These are phyloP conservation scores for Penicillium sp. DNA, from an alignment of 2,329 filamentous ascomycete genomes.

Conservation along the genomic window DNA sequence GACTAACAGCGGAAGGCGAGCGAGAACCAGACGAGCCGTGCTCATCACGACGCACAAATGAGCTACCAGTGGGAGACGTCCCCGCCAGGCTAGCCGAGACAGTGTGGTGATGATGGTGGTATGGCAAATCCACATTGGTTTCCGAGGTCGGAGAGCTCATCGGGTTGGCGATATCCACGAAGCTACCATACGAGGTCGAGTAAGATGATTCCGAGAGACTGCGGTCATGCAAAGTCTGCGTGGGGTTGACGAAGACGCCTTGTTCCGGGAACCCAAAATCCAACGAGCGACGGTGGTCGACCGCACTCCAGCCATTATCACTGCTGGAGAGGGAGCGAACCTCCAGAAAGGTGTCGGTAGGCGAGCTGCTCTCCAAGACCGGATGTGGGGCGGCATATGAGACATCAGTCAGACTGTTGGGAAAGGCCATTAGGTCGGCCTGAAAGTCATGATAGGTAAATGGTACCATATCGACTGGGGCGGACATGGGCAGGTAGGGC, in stretches of 20 bases:
- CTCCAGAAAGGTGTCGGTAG: conserved; percentile 75
- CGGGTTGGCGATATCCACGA: conserved; percentile 73
- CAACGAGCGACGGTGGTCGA: conserved; percentile 68
- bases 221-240: conserved; percentile 81
- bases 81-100: conserved; percentile 20
- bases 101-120: conserved; percentile 22
- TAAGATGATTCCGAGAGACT: conserved; percentile 80
- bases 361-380: conserved; percentile 55
- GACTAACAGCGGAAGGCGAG: conserved; percentile 54
- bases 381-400: conserved; percentile 37
- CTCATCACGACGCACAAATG: conserved; percentile 38
- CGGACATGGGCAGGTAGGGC: conserved; percentile 50
- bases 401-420: conserved; percentile 46
- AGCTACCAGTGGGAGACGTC: conserved; percentile 18
- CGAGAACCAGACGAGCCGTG: conserved; percentile 41
- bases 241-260: conserved; percentile 79
- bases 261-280: conserved; percentile 59
- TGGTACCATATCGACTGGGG: conserved; percentile 61
- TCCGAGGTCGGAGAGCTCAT: conserved; percentile 82
- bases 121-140: conserved; percentile 57
- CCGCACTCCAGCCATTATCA: conserved; percentile 79
- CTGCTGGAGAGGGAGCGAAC: conserved; percentile 79
- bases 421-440: conserved; percentile 57
- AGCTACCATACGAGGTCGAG: conserved; percentile 68
- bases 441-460: conserved; percentile 75